Base-by-base conservation (phyloP, 768 basidiomycete genomes). In the Coprinellus micaceus region DNA sequence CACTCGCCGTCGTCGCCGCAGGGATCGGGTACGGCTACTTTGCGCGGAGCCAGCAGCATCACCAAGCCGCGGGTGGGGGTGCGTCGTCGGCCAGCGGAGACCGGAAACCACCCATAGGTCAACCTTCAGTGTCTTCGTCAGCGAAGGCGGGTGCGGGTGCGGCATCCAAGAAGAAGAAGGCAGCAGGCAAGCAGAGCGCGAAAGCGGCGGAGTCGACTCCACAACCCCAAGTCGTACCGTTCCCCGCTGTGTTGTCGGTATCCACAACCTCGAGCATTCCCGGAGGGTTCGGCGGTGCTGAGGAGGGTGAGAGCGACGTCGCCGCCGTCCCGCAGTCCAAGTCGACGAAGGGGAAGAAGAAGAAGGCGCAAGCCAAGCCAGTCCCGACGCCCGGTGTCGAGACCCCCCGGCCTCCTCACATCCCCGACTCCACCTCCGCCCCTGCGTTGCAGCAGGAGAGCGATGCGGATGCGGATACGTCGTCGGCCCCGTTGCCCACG, bases 321-420 rank as follows among this genome's bases (percentile, higher is more conserved):
- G 53, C 9, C 30, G 59, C 66, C 49, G 36, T 60, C 46, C 73
- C 73, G 62, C 15, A 7, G 5, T 17, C 25, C 25, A 72, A 73
- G 61, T 52, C 66, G 22, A 76, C 74, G 67, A 77, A 77, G 69
- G 77, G 76, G 68, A 80, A 78, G 68, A 73, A 69, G 60, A 80
- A 77, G 69, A 63, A 62, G 40, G 47, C 60, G 21, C 54, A 62
- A 58, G 58, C 30, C 25, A 26, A 36, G 22, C 11, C 9, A 25
- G n/a, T 2, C n/a, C 9, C n/a, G 44, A 25, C 9, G 36, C 21
- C 21, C n/a, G 48, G 44, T 48, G 49, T 54, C 44, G 62, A 57
- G 12, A 44, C 44, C 33, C 43, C 53, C 21, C n/a, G n/a, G n/a
- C n/a, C n/a, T n/a, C n/a, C n/a, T n/a, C n/a, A n/a, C n/a, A n/a